Evolutionary conservation across 805 yeast genomes (phyloP).

Genomic region (Pichia californica): DNA sequence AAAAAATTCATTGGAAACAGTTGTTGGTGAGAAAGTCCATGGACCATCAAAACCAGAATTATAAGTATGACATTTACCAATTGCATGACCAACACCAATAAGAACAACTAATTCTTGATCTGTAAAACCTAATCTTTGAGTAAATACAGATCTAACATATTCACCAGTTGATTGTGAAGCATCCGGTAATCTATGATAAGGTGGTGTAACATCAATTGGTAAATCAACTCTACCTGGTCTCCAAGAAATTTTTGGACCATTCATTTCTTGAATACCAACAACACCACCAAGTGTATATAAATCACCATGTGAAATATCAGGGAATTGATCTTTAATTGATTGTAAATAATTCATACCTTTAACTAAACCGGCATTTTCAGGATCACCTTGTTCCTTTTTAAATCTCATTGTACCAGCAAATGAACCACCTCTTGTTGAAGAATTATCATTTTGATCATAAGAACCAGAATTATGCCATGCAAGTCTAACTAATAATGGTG

Average conservation of each 20-base stretch:
- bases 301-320: constrained; percentile 60
- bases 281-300: constrained; percentile 71
- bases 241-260: constrained; percentile 59
- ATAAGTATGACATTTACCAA: constrained; percentile 43
- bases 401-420: constrained; percentile 51
- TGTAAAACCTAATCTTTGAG: constrained; percentile 38
- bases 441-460: constrained; percentile 34
- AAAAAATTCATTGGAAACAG: constrained; percentile 70
- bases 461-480: constrained; percentile 50
- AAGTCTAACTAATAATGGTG: constrained; percentile 39
- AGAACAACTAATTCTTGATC: constrained; percentile 42
- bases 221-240: constrained; percentile 44
- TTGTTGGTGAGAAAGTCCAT: constrained; percentile 79
- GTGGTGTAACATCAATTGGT: constrained; percentile 32
- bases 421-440: constrained; percentile 40
- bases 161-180: constrained; percentile 37
- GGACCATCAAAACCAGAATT: constrained; percentile 83
- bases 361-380: constrained; percentile 44
- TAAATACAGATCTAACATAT: constrained; percentile 40
- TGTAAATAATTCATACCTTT: constrained; percentile 50
- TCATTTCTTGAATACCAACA: constrained; percentile 54
- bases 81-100: constrained; percentile 41
- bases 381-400: constrained; percentile 43
- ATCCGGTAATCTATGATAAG: constrained; percentile 46
- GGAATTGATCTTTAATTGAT: constrained; percentile 48